Base-by-base conservation (phyloP, 1,284 basidiomycete genomes). In the Sphaerobolus stellatus region DNA sequence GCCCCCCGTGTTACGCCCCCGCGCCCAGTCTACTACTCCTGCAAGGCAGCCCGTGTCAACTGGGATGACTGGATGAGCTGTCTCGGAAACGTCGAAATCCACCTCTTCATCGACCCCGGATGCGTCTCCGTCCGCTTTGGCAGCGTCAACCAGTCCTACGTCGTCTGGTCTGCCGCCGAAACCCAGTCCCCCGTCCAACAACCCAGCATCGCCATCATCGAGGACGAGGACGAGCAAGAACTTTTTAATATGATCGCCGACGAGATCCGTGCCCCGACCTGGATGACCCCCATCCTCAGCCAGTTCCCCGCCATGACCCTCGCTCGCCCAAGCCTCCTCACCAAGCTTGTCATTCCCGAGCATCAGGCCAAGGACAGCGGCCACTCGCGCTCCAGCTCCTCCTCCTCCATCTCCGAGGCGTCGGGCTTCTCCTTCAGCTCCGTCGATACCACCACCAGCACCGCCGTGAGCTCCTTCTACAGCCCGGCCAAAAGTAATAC, bases 71-170 rank as follows among this genome's bases (percentile, higher is more conserved):
- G 88, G 88, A 85, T 88, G 50, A 63, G 76, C 43, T 73, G 78
- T 52, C 79, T 90, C 52, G 86, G 88, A 7, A 77, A 79, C 59
- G 70, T 74, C 53, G 85, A 87, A 69, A 84, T 90, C 62, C 88
- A 90, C 68, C 79, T 91, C 57, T 84, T 86, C 69, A 79, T 89
- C 61, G 85, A 90, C 68, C 88, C 88, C 55, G 88, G 86, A 54
- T 82, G 79, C 66, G 80, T 91, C 59, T 84, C 83, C 54, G 71
- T 88, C 58, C 84, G 84, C 58, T 75, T 80, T 65, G 47, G 68
- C 49, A 68, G 66, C 64, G 68, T 58, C 66, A 74, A 62, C 74
- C 66, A 71, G 64, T 64, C 81, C 56, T 67, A 82, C 63, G 84
- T 80, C 51, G 66, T 90, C 64, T 90, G 88, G 88, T 80, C 82